Conservation (phyloP, 2,329 filamentous ascomycete species). For the Fusarium lateritium region DNA sequence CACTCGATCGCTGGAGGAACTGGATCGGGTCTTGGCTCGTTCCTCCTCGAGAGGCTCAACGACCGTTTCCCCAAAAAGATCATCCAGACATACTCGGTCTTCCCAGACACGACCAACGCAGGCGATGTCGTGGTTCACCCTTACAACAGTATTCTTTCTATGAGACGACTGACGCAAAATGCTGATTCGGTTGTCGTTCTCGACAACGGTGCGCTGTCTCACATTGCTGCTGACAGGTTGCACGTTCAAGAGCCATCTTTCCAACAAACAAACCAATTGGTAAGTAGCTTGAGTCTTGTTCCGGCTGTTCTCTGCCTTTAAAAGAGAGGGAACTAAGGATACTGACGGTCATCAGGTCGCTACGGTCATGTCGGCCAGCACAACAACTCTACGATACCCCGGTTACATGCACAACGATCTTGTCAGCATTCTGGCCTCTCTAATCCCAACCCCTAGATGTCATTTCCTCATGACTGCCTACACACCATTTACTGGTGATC, state of each 20-base stretch:
- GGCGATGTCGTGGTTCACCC: conserved; percentile 97
- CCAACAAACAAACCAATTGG: conserved; percentile 96
- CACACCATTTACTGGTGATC: conserved; percentile 96
- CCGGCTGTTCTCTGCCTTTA: neutral
- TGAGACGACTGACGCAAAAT: conserved; percentile 93
- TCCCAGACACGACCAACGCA: conserved; percentile 90
- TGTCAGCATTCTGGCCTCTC: conserved; percentile 93
- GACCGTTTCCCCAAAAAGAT: conserved; percentile 99
- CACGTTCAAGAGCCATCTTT: conserved; percentile 97
- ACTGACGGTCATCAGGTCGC: conserved; percentile 71
- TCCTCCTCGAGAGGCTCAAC: conserved; percentile 94
- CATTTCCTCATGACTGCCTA: conserved; percentile 99
- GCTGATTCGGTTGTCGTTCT: conserved; percentile 98
- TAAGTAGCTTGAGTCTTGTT: conserved; percentile 53
- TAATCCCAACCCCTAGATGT: conserved; percentile 95
- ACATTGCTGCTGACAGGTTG: conserved; percentile 93
- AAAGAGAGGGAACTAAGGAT: neutral
- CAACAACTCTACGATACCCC: conserved; percentile 94
- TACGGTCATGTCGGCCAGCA: conserved; percentile 98
- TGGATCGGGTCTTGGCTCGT: conserved; percentile 95
- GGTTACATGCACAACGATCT: conserved; percentile 99
- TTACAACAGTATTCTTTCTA: conserved; percentile 95
- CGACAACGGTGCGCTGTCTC: conserved; percentile 93
- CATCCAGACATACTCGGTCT: conserved; percentile 99
- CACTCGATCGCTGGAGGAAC: conserved; percentile 98